Conservation (phyloP, 345 rosid genomes). For the Ceriops decandra region DNA sequence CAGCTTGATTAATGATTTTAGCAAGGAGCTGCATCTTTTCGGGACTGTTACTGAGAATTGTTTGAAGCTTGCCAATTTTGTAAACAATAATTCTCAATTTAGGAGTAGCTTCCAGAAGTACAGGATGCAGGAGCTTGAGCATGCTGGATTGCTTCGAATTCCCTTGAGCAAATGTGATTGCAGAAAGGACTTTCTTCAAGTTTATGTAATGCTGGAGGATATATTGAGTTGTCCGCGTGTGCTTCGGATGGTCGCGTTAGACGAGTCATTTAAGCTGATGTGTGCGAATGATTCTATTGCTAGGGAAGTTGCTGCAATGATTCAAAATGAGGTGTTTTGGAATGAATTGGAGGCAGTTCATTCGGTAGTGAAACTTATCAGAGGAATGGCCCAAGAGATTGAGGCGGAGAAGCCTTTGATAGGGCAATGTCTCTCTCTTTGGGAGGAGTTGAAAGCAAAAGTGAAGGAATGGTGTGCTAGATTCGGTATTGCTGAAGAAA, state of each 20-base stretch:
- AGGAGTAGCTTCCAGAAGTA: conserved; percentile 45
- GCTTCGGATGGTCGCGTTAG: conserved; percentile 42
- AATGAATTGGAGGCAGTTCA: conserved; percentile 48
- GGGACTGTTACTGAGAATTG: conserved; percentile 38
- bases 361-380: conserved; percentile 46
- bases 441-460: conserved; percentile 50
- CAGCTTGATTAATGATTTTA: conserved; percentile 47
- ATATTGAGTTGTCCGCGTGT: conserved; percentile 39
- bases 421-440: conserved; percentile 55
- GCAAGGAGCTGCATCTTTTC: conserved; percentile 46
- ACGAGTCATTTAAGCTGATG: conserved; percentile 37
- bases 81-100: conserved; percentile 39
- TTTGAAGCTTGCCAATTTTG: conserved; percentile 49
- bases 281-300: conserved; percentile 41
- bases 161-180: conserved; percentile 40
- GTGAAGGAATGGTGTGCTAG: conserved; percentile 53
- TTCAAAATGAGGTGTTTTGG: conserved; percentile 49
- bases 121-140: conserved; percentile 41
- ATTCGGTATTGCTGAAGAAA: conserved; percentile 37
- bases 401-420: conserved; percentile 46
- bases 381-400: conserved; percentile 45
- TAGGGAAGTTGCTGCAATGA: conserved; percentile 38
- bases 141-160: conserved; percentile 37
- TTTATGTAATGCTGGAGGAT: conserved; percentile 46
- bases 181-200: conserved; percentile 25